Conservation (phyloP, 2,329 filamentous ascomycete species). For the Arachnomyces sp. region DNA sequence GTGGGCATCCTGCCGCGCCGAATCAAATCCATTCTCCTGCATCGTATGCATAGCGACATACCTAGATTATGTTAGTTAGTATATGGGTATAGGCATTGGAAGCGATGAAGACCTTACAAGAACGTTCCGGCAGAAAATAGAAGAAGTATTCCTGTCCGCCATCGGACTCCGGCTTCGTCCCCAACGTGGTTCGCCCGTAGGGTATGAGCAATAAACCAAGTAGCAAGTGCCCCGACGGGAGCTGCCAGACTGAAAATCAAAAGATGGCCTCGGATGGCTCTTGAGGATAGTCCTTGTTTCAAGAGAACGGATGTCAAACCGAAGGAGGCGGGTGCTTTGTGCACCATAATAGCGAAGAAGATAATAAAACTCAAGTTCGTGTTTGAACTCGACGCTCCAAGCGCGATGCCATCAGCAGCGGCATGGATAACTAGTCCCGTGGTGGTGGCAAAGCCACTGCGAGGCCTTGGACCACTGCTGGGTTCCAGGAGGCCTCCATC, state of each 20-base stretch:
- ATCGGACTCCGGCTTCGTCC: slow-evolving; percentile 58
- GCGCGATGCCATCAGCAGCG: slow-evolving; percentile 87
- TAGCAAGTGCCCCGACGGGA: slow-evolving; percentile 73
- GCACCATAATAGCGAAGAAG: slow-evolving; percentile 93
- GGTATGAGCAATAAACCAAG: slow-evolving; percentile 71
- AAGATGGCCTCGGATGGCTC: slow-evolving; percentile 74
- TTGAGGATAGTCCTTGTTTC: slow-evolving; percentile 84
- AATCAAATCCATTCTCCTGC: slow-evolving; percentile 57
- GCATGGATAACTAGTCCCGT: slow-evolving; percentile 94
- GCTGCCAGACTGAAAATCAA: slow-evolving; percentile 88
- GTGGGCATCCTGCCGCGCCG: slow-evolving; percentile 24
- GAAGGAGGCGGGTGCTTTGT: slow-evolving; percentile 94
- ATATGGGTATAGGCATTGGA: background rate
- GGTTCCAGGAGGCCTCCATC: slow-evolving; percentile 31
- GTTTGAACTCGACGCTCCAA: slow-evolving; percentile 81
- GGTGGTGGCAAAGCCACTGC: slow-evolving; percentile 69
- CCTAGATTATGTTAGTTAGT: slow-evolving; percentile 38
- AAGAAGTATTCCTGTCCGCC: slow-evolving; percentile 86
- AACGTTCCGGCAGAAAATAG: slow-evolving; percentile 97
- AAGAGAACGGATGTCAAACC: slow-evolving; percentile 83
- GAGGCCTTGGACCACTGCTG: slow-evolving; percentile 20
- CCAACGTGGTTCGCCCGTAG: slow-evolving; percentile 49
- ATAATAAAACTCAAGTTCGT: slow-evolving; percentile 80
- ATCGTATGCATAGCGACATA: slow-evolving; percentile 99
- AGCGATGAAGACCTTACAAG: slow-evolving; percentile 53